Evolutionary conservation across 176 grass and related monocot genomes (phyloP), one percentile per base, ranked within the genome.

Genomic region (Musa beccarii): DNA sequence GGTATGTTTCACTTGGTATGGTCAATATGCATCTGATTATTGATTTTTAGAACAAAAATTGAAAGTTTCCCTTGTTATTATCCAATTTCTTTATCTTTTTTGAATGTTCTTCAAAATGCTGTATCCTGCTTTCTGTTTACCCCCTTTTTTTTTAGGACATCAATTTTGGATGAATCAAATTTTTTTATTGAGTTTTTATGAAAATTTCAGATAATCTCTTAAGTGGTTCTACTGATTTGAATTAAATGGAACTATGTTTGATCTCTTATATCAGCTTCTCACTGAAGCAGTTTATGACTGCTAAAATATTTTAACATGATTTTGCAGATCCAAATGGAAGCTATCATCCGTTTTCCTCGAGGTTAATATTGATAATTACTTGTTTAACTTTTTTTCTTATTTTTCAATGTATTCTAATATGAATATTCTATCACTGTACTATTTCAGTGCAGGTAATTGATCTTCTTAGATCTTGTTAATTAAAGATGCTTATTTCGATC

Each of bases 271-370:
- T 26, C 17, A 74, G 51, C 16, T 24, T 74, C 71, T 28, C 20
- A 13, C 52, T 66, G 66, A n/a, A 71, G 63, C 16, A 78, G 66
- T n/a, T 50, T 68, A 50, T 24, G 50, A 74, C 66, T n/a, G 16
- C 52, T 63, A 66, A 61, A 67, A 11, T 55, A 0, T 63, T 75
- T 81, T 11, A 23, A n/a, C 76, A 71, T 82, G 10, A 22, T 72
- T 83, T 73, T 81, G 87, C 84, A 98, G 95, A 98, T 86, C 9
- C 12, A 54, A 54, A 0, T 68, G 90, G 88, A 89, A 98, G 78
- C 72, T 93, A 84, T 81, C 90, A 0, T 49, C 78, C 95, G 79
- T 51, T 98, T 73, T 52, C 61, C 56, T 14, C 75, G 87, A 80
- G 90, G 95, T 98, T 89, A 81, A 83, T 69, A 59, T 57, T 84